A percentile compares a stretch with the other conserved stretches of the same genome.
phyloP scores from a whole-genome alignment of 2,329 filamentous ascomycete species.

The Neofusicoccum umdonicola region DNA sequence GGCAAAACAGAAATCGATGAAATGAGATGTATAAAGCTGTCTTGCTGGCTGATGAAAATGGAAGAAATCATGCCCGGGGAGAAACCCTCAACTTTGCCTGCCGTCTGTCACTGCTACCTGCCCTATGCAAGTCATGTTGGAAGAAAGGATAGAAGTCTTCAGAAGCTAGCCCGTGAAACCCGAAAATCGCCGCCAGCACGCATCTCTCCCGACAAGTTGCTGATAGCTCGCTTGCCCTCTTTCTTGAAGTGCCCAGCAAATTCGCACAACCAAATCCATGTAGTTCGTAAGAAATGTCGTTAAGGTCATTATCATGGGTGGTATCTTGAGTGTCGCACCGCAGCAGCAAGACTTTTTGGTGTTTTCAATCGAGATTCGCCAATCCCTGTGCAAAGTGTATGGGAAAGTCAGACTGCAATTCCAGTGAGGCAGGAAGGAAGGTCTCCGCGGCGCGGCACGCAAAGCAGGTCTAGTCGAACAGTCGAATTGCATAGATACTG shows the following conservation, averaged over 20 bases:
- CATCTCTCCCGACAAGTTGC: background rate
- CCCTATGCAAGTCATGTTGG: background rate
- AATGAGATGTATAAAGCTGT: background rate
- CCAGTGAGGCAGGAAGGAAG: background rate
- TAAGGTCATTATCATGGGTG: constrained; percentile 6
- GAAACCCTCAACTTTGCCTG: constrained; percentile 3
- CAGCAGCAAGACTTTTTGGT: background rate
- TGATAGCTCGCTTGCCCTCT: background rate
- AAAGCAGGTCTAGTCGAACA: constrained; percentile 1
- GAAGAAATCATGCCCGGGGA: background rate
- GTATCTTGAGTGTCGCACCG: constrained; percentile 1
- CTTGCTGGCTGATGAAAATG: background rate
- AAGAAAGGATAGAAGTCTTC: background rate
- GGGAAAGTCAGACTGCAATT: background rate
- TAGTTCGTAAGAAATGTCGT: background rate
- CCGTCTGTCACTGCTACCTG: background rate
- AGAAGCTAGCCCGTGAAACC: background rate
- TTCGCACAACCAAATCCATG: background rate
- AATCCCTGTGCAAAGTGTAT: background rate
- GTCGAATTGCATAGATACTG: background rate
- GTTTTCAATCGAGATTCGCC: background rate
- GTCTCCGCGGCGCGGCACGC: constrained; percentile 1
- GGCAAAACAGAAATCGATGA: background rate
- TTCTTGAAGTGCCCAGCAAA: background rate
- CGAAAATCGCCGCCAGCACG: background rate